Evolutionary conservation across 345 rosid genomes (phyloP).

Genomic region (Rhizophora mangle): DNA sequence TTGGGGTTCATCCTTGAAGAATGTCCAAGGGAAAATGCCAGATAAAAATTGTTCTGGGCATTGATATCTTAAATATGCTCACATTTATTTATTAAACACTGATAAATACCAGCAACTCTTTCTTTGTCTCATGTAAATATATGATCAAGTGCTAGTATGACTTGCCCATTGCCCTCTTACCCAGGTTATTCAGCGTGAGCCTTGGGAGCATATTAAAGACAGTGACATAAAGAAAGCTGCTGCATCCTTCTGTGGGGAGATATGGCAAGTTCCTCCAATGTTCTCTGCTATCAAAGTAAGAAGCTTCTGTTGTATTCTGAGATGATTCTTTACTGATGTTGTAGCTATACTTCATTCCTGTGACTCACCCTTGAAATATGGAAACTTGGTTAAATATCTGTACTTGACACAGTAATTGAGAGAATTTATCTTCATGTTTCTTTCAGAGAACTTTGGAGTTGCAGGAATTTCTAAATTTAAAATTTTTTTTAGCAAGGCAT

Average conservation of each 20-base stretch:
- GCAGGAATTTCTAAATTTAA: background rate
- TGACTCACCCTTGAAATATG: too few species aligned
- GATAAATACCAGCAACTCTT: too few species aligned
- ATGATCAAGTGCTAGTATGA: background rate
- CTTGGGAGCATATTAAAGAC: conserved; percentile 95
- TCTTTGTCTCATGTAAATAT: too few species aligned
- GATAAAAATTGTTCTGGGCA: too few species aligned
- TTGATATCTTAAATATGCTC: too few species aligned
- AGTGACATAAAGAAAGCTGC: conserved; percentile 69
- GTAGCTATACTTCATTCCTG: too few species aligned
- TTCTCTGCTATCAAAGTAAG: conserved; percentile 95
- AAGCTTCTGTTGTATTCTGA: conserved; percentile 11
- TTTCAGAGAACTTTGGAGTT: conserved; percentile 3
- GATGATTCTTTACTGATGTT: background rate
- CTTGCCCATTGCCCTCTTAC: conserved; percentile 3
- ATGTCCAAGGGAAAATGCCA: too few species aligned
- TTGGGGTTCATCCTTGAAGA: too few species aligned
- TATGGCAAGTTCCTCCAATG: conserved; percentile 99
- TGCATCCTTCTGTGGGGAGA: conserved; percentile 81
- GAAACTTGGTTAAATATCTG: background rate
- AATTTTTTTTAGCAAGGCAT: background rate
- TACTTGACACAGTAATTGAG: background rate
- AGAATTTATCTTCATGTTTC: background rate
- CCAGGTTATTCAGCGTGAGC: conserved; percentile 89
- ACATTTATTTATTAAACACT: too few species aligned